Base-by-base conservation (phyloP, 495 filamentous ascomycete species). In the Xylaria intraflava region DNA sequence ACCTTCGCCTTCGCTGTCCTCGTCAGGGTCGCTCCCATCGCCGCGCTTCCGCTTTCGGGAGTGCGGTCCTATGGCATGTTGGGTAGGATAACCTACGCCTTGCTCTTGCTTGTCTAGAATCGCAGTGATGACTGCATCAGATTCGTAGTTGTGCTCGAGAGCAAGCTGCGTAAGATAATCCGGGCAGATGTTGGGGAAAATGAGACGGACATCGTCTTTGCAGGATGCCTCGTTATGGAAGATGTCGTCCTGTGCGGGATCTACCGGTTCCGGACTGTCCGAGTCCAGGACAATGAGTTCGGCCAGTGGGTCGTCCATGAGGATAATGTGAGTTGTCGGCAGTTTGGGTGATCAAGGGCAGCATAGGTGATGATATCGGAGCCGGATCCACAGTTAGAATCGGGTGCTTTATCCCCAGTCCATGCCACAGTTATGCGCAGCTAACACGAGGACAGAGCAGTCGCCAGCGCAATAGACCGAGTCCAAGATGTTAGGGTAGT, bases 111-210 rank as follows among this genome's bases (percentile, higher is more conserved):
- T 46, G 36, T 73, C 67, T 29, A 75, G 49, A 36, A 74, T 59
- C 16, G 44, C 19, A 3, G 43, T 33, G 24, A 70, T 60, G 19
- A 68, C 35, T 1, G 12, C 27, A 12, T 65, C 59, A 2, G 49
- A 9, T 24, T 66, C 30, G 30, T 65, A 56, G 0, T 19, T 19
- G 41, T 62, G 39, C 17, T 58, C 41, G 3, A 29, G 5, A 1
- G 36, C 49, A n/a, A 65, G 19, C 6, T 50, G 22, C 6, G 46
- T 22, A 1, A 72, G 47, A 39, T 69, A 66, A 0, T 69, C 49
- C 0, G 27, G 65, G 43, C 69, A 73, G 6, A 76, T 70, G 36
- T 75, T 65, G 0, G 73, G 71, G 46, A 76, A 73, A 7, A 66
- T 51, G 7, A 33, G 31, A 30, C 61, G 49, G n/a, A 71, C 58